Conservation (phyloP, 2,329 filamentous ascomycete genomes). For the Periconia macrospinosa region DNA sequence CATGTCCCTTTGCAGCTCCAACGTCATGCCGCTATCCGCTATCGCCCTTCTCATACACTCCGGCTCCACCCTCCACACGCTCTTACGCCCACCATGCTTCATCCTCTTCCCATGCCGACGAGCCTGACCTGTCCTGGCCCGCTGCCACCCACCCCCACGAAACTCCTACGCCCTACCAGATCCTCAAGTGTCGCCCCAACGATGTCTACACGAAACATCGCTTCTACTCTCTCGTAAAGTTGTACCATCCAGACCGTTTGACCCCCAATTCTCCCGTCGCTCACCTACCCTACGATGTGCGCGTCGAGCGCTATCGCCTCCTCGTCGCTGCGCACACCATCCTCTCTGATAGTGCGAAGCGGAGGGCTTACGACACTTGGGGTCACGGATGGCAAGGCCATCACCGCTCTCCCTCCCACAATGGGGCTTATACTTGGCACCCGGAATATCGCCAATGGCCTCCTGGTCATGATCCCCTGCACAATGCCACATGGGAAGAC, state of each 20-base stretch:
- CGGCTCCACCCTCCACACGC: slow-evolving; percentile 17
- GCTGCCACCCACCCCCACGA: slow-evolving; percentile 39
- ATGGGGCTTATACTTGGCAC: slow-evolving; percentile 24
- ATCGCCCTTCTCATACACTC: slow-evolving; percentile 35
- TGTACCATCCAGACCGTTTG: slow-evolving; percentile 85
- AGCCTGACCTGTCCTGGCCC: slow-evolving; percentile 36
- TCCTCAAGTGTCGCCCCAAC: slow-evolving; percentile 66
- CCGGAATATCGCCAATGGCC: slow-evolving; percentile 35
- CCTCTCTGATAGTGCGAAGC: slow-evolving; percentile 77
- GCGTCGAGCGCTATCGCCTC: slow-evolving; percentile 87
- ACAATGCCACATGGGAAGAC: slow-evolving; percentile 97
- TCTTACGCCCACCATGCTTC: slow-evolving; percentile 29
- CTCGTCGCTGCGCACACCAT: slow-evolving; percentile 87
- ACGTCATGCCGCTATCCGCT: slow-evolving; percentile 46
- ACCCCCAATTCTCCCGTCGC: slow-evolving; percentile 40
- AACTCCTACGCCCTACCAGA: slow-evolving; percentile 83
- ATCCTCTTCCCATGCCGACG: slow-evolving; percentile 15
- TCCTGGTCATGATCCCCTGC: slow-evolving; percentile 51
- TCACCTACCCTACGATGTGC: slow-evolving; percentile 59
- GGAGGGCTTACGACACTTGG: slow-evolving; percentile 78
- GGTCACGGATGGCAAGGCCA: slow-evolving; percentile 74
- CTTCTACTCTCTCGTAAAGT: slow-evolving; percentile 90
- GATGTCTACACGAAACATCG: slow-evolving; percentile 78
- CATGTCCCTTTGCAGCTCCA: slow-evolving; percentile 18
- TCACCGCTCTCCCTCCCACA: slow-evolving; percentile 22